phyloP scores from a whole-genome alignment of 2,329 filamentous ascomycete genomes.

The Trichoderma hamatum region DNA sequence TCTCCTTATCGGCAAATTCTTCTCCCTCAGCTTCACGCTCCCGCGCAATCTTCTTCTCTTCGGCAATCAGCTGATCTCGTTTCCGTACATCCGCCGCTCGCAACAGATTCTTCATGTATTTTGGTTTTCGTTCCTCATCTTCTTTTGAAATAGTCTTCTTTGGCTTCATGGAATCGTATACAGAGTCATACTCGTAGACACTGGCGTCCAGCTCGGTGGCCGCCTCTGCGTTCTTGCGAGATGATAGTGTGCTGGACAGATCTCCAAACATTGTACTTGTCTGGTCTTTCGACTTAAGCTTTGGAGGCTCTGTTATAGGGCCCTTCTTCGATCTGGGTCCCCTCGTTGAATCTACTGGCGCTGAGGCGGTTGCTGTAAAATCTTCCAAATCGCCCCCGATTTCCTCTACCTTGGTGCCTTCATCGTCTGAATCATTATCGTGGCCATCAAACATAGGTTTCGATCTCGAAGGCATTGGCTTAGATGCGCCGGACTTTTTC shows the following conservation, averaged over 20 bases:
- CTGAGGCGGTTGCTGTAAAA: constrained; percentile 37
- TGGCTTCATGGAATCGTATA: constrained; percentile 76
- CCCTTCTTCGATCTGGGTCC: constrained; percentile 40
- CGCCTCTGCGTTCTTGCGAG: constrained; percentile 65
- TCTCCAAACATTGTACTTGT: constrained; percentile 60
- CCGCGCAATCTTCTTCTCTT: constrained; percentile 77
- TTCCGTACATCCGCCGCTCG: constrained; percentile 76
- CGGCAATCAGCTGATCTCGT: constrained; percentile 74
- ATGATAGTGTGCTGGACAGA: constrained; percentile 65
- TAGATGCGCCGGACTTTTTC: constrained; percentile 58
- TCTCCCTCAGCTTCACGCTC: constrained; percentile 82
- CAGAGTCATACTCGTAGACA: constrained; percentile 84
- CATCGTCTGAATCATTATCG: constrained; percentile 58
- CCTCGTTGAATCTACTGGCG: constrained; percentile 38
- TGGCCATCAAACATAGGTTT: constrained; percentile 60
- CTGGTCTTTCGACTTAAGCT: constrained; percentile 49
- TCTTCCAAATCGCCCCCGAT: constrained; percentile 67
- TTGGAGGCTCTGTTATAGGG: constrained; percentile 45
- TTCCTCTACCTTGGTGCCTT: constrained; percentile 52
- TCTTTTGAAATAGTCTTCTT: constrained; percentile 60
- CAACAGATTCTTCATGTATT: constrained; percentile 77
- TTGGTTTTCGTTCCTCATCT: constrained; percentile 65
- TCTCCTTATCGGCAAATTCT: constrained; percentile 79
- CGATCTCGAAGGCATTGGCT: constrained; percentile 53
- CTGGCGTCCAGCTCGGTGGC: constrained; percentile 70